Conservation (phyloP, 2,329 filamentous ascomycete genomes). For the Xylariaceae sp. region DNA sequence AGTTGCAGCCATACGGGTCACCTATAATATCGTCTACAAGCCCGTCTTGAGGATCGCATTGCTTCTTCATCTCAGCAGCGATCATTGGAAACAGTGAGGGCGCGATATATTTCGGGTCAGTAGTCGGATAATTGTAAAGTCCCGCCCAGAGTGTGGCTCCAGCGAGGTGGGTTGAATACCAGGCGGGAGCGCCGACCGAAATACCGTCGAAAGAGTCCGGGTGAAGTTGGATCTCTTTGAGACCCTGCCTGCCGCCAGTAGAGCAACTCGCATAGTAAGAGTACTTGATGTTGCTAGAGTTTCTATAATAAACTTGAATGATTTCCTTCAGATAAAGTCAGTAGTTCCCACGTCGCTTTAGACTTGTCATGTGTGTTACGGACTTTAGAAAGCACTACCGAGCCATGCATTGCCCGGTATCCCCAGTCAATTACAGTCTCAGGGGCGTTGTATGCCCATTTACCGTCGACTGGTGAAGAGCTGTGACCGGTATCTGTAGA, state of each 20-base stretch:
- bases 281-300: constrained; percentile 35
- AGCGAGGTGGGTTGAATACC: constrained; percentile 44
- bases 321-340: constrained; percentile 33
- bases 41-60: constrained; percentile 43
- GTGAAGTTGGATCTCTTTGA: constrained; percentile 49
- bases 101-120: constrained; percentile 39
- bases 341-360: neutral
- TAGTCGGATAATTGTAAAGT: constrained; percentile 40
- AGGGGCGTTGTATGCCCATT: constrained; percentile 37
- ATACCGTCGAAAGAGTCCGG: constrained; percentile 56
- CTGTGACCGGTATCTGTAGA: constrained; percentile 43
- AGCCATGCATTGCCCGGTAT: constrained; percentile 44
- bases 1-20: constrained; percentile 38
- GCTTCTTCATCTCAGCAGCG: constrained; percentile 36
- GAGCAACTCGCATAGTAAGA: constrained; percentile 57
- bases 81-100: constrained; percentile 37
- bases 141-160: constrained; percentile 36
- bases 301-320: constrained; percentile 45
- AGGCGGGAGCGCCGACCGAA: constrained; percentile 48
- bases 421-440: constrained; percentile 39
- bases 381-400: constrained; percentile 42
- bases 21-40: constrained; percentile 40
- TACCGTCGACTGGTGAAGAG: constrained; percentile 25
- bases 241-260: constrained; percentile 56
- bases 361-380: neutral